Evolutionary conservation across 1,284 basidiomycete species (phyloP), one percentile per base, ranked within the genome.

Genomic region (Tausonia pullulans): DNA sequence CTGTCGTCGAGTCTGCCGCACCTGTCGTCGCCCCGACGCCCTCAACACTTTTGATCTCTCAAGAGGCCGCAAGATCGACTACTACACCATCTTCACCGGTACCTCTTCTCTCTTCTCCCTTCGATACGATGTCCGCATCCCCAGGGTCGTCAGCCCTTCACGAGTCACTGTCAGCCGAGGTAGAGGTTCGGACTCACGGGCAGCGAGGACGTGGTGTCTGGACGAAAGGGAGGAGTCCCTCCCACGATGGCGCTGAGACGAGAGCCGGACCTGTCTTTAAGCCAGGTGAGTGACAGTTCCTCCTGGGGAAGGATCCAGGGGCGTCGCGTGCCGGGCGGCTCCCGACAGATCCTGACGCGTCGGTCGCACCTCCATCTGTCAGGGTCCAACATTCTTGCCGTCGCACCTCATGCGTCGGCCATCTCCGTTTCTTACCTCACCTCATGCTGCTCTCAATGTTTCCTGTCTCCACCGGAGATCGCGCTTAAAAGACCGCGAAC

Each of bases 371-470:
- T 9, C 4, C 16, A 11, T 10, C 44, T 39, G 11, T 8, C 68
- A 92, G 88, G 90, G 10, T 77, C 81, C 16, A 74, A 81, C 1
- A 67, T 92, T 13, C 65, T 89, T 16, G 74, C 80, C 2, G 70
- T 81, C 3, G 77, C 78, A 57, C 88, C 89, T 0, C 81, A 84
- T 63, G 78, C 84, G 9, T 79, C 82, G 14, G 83, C 83, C 0
- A 80, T 94, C 14, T 87, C 88, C 2, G 84, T 80, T n/a, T 73
- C 76, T 13, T 79, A 82, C 69, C 78, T 94, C 9, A 74, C 79
- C 5, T 74, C 75, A 0, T 79, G 84, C 71, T 94, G 91, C 70
- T 87, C 87, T 0, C 78, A 77, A 9, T 94, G 91, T 70, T 81
- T 81, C 55, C 68, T 76, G 0, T 69, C 73, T 2, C 59, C 68